Percentiles rank a stretch among this genome's conserved stretches.
phyloP scores from a whole-genome alignment of 2,329 filamentous ascomycete species.

The Penicillium sp. region DNA sequence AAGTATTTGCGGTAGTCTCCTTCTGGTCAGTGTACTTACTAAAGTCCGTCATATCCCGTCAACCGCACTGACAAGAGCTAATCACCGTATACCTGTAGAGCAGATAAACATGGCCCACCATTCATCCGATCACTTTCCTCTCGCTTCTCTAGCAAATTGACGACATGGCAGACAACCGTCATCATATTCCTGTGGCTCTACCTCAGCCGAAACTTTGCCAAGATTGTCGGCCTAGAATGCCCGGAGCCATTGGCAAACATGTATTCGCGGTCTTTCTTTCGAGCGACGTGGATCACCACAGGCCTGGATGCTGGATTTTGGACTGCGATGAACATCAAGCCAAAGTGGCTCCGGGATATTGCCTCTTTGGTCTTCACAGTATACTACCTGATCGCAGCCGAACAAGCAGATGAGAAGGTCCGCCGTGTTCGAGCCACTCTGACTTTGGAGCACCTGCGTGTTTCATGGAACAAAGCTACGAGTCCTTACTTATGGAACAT shows the following conservation, averaged over 20 bases:
- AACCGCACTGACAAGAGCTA: background rate
- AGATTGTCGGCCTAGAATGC: conserved; percentile 84
- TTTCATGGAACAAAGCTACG: conserved; percentile 93
- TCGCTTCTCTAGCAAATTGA: conserved; percentile 69
- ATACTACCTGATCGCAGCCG: conserved; percentile 90
- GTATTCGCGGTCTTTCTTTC: conserved; percentile 89
- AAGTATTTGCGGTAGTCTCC: conserved; percentile 85
- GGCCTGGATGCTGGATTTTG: conserved; percentile 96
- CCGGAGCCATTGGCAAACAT: conserved; percentile 93
- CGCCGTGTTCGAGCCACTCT: conserved; percentile 82
- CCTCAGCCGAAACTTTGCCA: conserved; percentile 87
- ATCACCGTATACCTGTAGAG: conserved; percentile 53
- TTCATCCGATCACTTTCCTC: conserved; percentile 69
- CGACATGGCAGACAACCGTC: conserved; percentile 86
- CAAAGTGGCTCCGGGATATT: conserved; percentile 78
- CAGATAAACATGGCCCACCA: conserved; percentile 85
- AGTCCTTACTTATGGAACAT: conserved; percentile 80
- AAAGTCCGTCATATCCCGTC: conserved; percentile 54
- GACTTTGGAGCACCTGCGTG: conserved; percentile 86
- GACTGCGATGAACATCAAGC: conserved; percentile 91
- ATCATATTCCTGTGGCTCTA: conserved; percentile 90
- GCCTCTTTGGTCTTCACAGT: conserved; percentile 79
- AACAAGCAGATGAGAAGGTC: conserved; percentile 95
- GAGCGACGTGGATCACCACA: conserved; percentile 94
- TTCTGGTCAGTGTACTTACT: conserved; percentile 89